Conservation (phyloP, 2,329 filamentous ascomycete species). For the Ophiosphaerella korrae region DNA sequence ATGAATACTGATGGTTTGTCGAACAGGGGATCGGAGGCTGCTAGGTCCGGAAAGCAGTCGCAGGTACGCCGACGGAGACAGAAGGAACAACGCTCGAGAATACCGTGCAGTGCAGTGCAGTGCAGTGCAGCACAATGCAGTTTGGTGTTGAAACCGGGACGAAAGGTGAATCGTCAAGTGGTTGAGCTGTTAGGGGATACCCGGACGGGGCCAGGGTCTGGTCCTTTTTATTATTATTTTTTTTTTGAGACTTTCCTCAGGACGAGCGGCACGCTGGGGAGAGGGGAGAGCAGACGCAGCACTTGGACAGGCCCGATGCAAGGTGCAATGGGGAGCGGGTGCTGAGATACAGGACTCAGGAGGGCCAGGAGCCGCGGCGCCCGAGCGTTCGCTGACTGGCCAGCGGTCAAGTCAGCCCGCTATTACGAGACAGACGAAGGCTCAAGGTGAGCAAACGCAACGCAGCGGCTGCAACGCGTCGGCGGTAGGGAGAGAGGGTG, state of each 20-base stretch:
- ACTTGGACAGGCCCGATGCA: not conserved
- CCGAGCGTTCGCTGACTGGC: conserved; percentile 17
- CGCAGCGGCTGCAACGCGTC: conserved; percentile 20
- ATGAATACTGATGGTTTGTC: conserved; percentile 14
- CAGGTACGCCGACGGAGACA: conserved; percentile 8
- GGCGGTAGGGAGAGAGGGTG: conserved; percentile 9
- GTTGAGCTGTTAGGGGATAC: not conserved
- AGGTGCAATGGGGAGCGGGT: not conserved
- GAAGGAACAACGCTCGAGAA: conserved; percentile 24
- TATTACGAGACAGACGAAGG: conserved; percentile 23
- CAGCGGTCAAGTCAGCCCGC: conserved; percentile 19
- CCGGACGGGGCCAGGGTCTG: too few relatives aligned
- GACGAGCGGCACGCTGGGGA: too few relatives aligned
- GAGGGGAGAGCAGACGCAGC: conserved; percentile 4
- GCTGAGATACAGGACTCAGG: not conserved
- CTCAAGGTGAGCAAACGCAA: conserved; percentile 20
- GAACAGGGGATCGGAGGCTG: conserved; percentile 8
- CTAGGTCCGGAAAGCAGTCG: conserved; percentile 11
- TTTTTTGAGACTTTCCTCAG: too few relatives aligned
- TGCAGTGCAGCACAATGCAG: conserved; percentile 10
- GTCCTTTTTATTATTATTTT: too few relatives aligned
- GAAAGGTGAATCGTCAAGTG: conserved; percentile 8
- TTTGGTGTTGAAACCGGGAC: conserved; percentile 11
- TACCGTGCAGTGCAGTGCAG: conserved; percentile 7
- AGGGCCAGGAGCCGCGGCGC: conserved; percentile 6